Evolutionary conservation across 2,329 filamentous ascomycete species (phyloP), one percentile per base, ranked within the genome.

Genomic region (Penicillium sp.): DNA sequence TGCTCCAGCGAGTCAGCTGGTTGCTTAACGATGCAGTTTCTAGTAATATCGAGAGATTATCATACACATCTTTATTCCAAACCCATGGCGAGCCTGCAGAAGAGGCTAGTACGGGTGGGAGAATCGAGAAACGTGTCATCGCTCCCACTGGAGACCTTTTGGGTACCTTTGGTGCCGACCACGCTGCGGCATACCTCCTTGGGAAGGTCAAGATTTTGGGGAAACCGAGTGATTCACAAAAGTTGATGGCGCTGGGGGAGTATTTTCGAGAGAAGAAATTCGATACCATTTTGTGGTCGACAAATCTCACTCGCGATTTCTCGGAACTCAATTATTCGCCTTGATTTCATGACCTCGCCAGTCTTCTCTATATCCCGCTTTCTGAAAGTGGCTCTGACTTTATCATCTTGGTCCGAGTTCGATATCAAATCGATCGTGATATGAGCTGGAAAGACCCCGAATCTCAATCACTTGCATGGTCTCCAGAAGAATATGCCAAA

Each of bases 1-100:
- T 88, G 0, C 88, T 93, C 43, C 80, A 89, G 9, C 94, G 93
- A 65, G 88, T 94, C 81, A 95, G 88, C 63, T 83, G 88, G n/a
- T 73, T 95, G 6, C 80, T 95, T 1, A 86, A 88, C 6, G 88
- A 94, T 59, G 88, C 84, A 0, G 86, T 87, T 1, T 93, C 87
- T 0, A 77, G 88, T 42, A 95, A 91, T 55, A 90, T 95, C 34
- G 89, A 95, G 66, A 76, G 88, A 28, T 72, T 95, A 0, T 93
- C 87, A 0, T 94, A 93, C 61, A 86, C 87, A 4, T 88, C 86
- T 1, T 79, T 88, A 25, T 73, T 95, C 1, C 87, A 93, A 58
- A 85, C 86, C 4, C 80, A 87, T 26, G 91, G 93, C 60, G 76
- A 91, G 6, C 90, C 90, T 67, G 80, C 83, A 0, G 82, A 86